Base-by-base conservation (phyloP, 139 green algal genomes). In the Microglena sp. region DNA sequence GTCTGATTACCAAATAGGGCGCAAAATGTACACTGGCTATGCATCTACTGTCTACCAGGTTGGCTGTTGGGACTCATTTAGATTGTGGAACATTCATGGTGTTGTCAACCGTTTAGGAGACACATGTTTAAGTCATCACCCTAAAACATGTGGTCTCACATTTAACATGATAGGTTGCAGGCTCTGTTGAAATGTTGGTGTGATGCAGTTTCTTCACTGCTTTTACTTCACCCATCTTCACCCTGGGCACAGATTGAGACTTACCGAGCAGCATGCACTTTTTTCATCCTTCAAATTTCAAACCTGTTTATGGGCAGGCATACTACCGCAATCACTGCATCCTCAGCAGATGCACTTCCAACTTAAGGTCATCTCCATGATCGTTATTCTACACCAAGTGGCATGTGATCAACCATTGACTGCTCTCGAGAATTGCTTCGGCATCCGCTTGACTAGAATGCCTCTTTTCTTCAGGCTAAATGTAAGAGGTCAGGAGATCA, bases 1-100 rank as follows among this genome's bases (percentile, higher is more conserved):
- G 1, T 55, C 45, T 0, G 79, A 86, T 53, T 86, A 82, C 67
- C 61, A 60, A 31, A 71, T 86, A 24, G 29, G 76, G 2, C 53
- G 77, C 3, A 86, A 86, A 60, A 74, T 86, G 67, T 86, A 86
- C 67, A 86, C 72, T 0, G 79, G 79, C n/a, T 86, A 86, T 45
- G 79, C 79, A 0, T 81, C 72, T 8, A 86, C 69, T 0, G 74
- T 81, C 46, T 81, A 77, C 33, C 74, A 81, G 73, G 73, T 75
- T 15, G 0, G 57, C 5, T 50, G 40, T 18, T 2, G 2, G 29
- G n/a, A 24, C 24, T 32, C 34, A 55, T 50, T 18, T 31, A n/a
- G 15, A 26, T 59, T 11, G 22, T 21, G 50, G 50, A 31, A n/a
- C 6, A 31, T 18, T 59, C 50, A n/a, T 21, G 40, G 40, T 50